phyloP scores from a whole-genome alignment of 345 rosid species.

The Hevea brasiliensis region DNA sequence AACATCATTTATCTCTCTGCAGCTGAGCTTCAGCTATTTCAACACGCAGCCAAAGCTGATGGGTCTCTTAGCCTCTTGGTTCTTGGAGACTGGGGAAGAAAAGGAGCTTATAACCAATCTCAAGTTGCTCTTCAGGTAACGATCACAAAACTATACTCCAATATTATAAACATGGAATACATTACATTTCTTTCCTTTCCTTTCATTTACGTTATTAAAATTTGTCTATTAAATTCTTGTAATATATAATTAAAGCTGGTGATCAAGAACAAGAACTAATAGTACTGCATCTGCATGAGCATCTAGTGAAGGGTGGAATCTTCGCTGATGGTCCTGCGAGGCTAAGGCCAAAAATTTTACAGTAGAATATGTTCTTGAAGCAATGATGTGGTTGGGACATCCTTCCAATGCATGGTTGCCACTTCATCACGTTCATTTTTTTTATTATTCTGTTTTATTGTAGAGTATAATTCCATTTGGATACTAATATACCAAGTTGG shows the following conservation, averaged over 20 bases:
- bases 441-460: neutral
- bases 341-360: neutral
- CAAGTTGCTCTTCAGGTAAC: constrained; percentile 25
- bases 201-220: no score
- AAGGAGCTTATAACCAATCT: constrained; percentile 27
- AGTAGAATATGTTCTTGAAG: neutral
- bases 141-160: no score
- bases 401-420: constrained; percentile 2
- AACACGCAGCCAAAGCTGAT: constrained; percentile 9
- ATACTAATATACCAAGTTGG: constrained; percentile 14
- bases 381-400: neutral
- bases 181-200: no score
- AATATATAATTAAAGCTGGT: no score
- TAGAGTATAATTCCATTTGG: constrained; percentile 22
- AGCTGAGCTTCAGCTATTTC: constrained; percentile 20
- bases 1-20: neutral
- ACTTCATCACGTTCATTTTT: neutral
- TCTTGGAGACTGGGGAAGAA: constrained; percentile 32
- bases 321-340: neutral
- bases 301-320: neutral
- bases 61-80: constrained; percentile 25
- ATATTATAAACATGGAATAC: no score
- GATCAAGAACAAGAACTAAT: no score
- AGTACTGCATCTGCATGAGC: no score
- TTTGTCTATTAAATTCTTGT: no score